Evolutionary conservation across 2,329 filamentous ascomycete species (phyloP).

Genomic region (Endoconidiophora polonica): DNA sequence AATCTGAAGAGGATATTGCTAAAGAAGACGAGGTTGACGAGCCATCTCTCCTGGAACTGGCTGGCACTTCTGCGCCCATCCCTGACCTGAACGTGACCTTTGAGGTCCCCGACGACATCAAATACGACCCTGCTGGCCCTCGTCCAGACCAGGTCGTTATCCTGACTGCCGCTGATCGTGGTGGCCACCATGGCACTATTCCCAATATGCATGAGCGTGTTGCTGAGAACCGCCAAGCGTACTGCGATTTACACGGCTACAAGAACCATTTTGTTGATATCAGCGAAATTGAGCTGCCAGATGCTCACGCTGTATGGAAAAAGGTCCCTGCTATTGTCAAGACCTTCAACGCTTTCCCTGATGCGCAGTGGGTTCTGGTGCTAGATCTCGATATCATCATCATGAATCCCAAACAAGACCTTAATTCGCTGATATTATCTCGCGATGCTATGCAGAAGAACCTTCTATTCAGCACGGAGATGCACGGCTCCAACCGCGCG

Average conservation of each 20-base stretch:
- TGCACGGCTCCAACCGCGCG: conserved; percentile 2
- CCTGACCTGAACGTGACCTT: conserved; percentile 9
- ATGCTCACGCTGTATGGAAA: conserved; percentile 11
- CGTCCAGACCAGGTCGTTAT: conserved; percentile 10
- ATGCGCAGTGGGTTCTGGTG: conserved; percentile 12
- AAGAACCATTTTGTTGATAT: conserved; percentile 13
- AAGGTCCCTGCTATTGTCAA: conserved; percentile 13
- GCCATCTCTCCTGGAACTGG: conserved; percentile 7
- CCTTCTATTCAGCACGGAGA: conserved; percentile 8
- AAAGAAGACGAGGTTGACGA: neutral
- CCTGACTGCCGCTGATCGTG: conserved; percentile 11
- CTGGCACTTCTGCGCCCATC: conserved; percentile 2
- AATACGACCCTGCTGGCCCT: conserved; percentile 10
- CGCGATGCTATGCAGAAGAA: conserved; percentile 11
- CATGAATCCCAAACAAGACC: conserved; percentile 9
- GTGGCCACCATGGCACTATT: conserved; percentile 11
- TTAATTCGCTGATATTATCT: conserved; percentile 12
- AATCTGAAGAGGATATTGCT: neutral
- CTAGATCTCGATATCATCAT: conserved; percentile 13
- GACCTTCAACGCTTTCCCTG: conserved; percentile 11
- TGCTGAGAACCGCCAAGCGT: conserved; percentile 12
- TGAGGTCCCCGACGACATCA: conserved; percentile 10
- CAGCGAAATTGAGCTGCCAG: conserved; percentile 10
- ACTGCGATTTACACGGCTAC: conserved; percentile 12
- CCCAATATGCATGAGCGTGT: conserved; percentile 11